Base-by-base conservation (phyloP, 352 stramenopile species). In the Elongisporangium anandrum region DNA sequence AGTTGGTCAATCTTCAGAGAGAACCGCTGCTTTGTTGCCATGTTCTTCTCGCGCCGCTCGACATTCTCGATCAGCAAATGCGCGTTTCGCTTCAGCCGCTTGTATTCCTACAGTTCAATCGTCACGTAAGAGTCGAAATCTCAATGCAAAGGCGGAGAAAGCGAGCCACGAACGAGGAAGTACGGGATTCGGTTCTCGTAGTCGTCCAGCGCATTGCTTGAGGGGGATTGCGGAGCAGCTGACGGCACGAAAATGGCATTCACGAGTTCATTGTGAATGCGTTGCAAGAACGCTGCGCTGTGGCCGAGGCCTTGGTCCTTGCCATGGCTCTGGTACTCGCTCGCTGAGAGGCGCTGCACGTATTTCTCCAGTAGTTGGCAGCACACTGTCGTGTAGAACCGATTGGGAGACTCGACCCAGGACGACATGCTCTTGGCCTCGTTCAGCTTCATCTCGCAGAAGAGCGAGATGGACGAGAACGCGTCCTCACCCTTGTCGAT, bases 401-500 rank as follows among this genome's bases (percentile, higher is more conserved):
- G 75, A 60, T 92, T 94, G 24, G 84, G 81, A 10, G 73, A 53
- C 55, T 88, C 74, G n/a, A 90, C 66, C 69, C 80, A 88, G 2
- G 79, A 81, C 12, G 78, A 78, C 80, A 91, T 92, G 34, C 79
- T 68, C 70, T 86, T 75, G 20, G 80, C 84, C 61, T 94, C 84
- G 50, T 76, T 85, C 21, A 92, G 70, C 55, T 94, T 94, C 69
- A 90, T 79, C 63, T 94, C 77, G 26, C 79, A 92, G 56, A 88
- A 92, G 26, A 90, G 70, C 15, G 79, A 82, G 47, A 85, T 73
- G 9, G 81, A 92, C 34, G 75, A 57, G 56, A 88, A 92, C 9
- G 68, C 56, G 17, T 76, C 51, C 55, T 92, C 79, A 13, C 76
- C 75, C 1, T 69, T 56, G 55, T 88, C 63, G 1, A 85, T 61